phyloP scores from a whole-genome alignment of 108 stramenopile species.

The Fragilaria radians region DNA sequence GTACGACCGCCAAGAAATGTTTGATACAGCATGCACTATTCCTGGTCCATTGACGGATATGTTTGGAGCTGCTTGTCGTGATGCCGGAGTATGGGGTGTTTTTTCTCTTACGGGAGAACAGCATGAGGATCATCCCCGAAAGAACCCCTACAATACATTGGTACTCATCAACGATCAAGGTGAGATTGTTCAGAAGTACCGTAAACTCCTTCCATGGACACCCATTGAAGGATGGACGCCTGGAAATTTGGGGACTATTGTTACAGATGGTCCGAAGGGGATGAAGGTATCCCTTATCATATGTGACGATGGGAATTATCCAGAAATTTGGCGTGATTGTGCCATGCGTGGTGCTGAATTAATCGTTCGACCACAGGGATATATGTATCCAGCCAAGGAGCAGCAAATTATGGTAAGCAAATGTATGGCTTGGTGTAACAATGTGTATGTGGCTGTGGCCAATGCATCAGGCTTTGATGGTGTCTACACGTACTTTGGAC shows the following conservation, averaged over 20 bases:
- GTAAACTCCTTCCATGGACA: slow-evolving; percentile 76
- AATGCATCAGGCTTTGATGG: slow-evolving; percentile 82
- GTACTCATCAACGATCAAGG: slow-evolving; percentile 72
- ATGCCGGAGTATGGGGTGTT: slow-evolving; percentile 72
- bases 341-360: slow-evolving; percentile 77
- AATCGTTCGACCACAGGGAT: slow-evolving; percentile 66
- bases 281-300: slow-evolving; percentile 80
- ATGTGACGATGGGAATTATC: slow-evolving; percentile 79
- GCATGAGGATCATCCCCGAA: slow-evolving; percentile 75
- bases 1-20: slow-evolving; percentile 82
- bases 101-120: slow-evolving; percentile 71
- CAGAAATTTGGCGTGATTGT: slow-evolving; percentile 67
- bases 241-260: slow-evolving; percentile 66
- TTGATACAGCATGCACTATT: slow-evolving; percentile 66
- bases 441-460: slow-evolving; percentile 81
- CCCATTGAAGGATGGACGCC: slow-evolving; percentile 65
- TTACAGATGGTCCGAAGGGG: slow-evolving; percentile 72
- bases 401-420: slow-evolving; percentile 79
- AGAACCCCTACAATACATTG: slow-evolving; percentile 78
- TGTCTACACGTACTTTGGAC: slow-evolving; percentile 52
- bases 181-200: slow-evolving; percentile 77
- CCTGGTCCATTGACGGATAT: slow-evolving; percentile 63
- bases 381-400: slow-evolving; percentile 83
- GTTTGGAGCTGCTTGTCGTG: slow-evolving; percentile 51
- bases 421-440: slow-evolving; percentile 83